Evolutionary conservation across 805 yeast genomes (phyloP).

Genomic region (Suhomyces sp.): DNA sequence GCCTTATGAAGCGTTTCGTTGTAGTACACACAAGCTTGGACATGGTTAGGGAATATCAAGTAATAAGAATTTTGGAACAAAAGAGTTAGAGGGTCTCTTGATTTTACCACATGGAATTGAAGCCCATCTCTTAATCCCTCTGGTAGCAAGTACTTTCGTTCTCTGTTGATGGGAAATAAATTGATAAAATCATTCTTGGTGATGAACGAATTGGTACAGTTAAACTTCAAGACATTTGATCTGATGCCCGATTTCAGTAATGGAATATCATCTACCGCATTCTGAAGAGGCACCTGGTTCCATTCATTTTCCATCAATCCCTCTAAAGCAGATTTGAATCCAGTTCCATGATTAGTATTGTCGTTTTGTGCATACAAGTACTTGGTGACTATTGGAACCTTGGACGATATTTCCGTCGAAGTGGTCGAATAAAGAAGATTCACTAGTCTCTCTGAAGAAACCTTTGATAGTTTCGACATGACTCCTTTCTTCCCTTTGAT

Average conservation of each 20-base stretch:
- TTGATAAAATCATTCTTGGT: conserved; percentile 39
- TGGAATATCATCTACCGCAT: conserved; percentile 26
- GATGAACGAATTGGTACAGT: conserved; percentile 39
- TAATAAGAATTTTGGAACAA: conserved; percentile 50
- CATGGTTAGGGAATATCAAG: conserved; percentile 46
- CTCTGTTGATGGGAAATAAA: conserved; percentile 35
- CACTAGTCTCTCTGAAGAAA: conserved; percentile 26
- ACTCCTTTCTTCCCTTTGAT: too few relatives aligned
- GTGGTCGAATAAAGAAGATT: conserved; percentile 31
- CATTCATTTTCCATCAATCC: conserved; percentile 30
- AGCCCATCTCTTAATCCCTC: conserved; percentile 21
- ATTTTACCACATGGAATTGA: conserved; percentile 45
- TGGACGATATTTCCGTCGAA: conserved; percentile 27
- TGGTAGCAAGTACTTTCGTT: conserved; percentile 27
- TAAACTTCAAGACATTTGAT: conserved; percentile 37
- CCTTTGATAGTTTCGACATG: conserved; percentile 15
- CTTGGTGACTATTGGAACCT: conserved; percentile 26
- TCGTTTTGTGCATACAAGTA: conserved; percentile 19
- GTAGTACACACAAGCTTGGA: conserved; percentile 52
- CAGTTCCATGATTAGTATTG: background rate
- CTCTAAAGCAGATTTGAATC: conserved; percentile 23
- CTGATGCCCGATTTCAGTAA: background rate
- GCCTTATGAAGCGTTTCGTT: conserved; percentile 48
- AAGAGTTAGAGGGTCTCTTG: conserved; percentile 47
- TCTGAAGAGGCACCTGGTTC: conserved; percentile 27